phyloP scores from a whole-genome alignment of 2,329 filamentous ascomycete species.

The Parastagonospora nodorum region DNA sequence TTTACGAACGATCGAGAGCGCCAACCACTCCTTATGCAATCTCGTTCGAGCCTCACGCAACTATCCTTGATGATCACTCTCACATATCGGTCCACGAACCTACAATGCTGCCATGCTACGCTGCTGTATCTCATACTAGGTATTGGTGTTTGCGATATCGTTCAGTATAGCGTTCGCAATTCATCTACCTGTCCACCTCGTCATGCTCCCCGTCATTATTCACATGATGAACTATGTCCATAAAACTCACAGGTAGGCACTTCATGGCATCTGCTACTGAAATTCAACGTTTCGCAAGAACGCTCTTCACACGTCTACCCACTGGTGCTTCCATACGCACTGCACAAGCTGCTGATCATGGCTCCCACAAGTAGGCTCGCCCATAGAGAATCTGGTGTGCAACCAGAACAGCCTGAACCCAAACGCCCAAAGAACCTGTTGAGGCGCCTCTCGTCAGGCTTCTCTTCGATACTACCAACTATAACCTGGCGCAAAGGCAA shows the following conservation, averaged over 20 bases:
- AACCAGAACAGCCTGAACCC: background rate
- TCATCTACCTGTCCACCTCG: constrained; percentile 8
- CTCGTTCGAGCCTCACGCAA: background rate
- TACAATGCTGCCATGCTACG: background rate
- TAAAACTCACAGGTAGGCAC: background rate
- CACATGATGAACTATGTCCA: constrained; percentile 1
- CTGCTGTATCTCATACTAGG: background rate
- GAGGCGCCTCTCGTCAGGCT: constrained; percentile 20
- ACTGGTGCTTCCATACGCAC: background rate
- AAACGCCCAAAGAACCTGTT: constrained; percentile 17
- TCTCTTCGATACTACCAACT: constrained; percentile 11
- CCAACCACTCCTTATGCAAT: background rate
- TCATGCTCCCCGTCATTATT: constrained; percentile 9
- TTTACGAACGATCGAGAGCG: background rate
- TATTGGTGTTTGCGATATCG: constrained; percentile 4
- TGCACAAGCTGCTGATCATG: background rate
- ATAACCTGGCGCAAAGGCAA: constrained; percentile 6
- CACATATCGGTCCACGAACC: background rate
- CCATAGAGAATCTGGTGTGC: background rate
- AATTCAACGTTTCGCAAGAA: background rate
- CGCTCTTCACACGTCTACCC: background rate
- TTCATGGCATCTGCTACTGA: background rate
- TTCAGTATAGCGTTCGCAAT: constrained; percentile 11
- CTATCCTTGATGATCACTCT: background rate
- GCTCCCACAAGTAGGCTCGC: background rate